Evolutionary conservation across 345 rosid genomes (phyloP).

Genomic region (Anastatica hierochuntica): DNA sequence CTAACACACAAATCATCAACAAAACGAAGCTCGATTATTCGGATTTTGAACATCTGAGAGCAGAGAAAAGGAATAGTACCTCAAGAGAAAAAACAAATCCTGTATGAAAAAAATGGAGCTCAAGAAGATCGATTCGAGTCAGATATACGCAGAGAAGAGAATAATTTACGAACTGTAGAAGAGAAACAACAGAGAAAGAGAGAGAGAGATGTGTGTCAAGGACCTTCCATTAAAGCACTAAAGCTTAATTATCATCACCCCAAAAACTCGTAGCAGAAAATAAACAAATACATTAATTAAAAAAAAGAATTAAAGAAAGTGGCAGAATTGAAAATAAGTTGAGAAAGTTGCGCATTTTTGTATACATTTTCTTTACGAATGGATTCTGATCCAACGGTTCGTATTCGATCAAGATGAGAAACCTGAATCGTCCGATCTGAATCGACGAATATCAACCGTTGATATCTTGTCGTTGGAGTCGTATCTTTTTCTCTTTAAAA

Average conservation of each 20-base stretch:
- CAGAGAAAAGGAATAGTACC: background rate
- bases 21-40: background rate
- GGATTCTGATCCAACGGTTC: constrained; percentile 19
- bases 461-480: constrained; percentile 20
- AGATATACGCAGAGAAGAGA: constrained; percentile 3
- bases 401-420: background rate
- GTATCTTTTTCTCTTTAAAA: background rate
- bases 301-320: background rate
- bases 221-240: constrained; percentile 53
- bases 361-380: background rate
- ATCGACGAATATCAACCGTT: background rate
- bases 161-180: constrained; percentile 7
- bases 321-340: constrained; percentile 14
- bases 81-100: constrained; percentile 1
- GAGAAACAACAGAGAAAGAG: constrained; percentile 4
- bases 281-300: background rate
- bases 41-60: background rate
- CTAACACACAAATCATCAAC: background rate
- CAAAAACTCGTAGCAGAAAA: constrained; percentile 22
- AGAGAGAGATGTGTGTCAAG: constrained; percentile 28
- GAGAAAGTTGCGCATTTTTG: constrained; percentile 7
- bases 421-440: constrained; percentile 9
- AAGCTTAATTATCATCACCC: constrained; percentile 24
- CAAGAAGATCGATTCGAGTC: constrained; percentile 5
- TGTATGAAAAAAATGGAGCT: constrained; percentile 13